Conservation (phyloP, 345 rosid species). For the Heritiera littoralis region DNA sequence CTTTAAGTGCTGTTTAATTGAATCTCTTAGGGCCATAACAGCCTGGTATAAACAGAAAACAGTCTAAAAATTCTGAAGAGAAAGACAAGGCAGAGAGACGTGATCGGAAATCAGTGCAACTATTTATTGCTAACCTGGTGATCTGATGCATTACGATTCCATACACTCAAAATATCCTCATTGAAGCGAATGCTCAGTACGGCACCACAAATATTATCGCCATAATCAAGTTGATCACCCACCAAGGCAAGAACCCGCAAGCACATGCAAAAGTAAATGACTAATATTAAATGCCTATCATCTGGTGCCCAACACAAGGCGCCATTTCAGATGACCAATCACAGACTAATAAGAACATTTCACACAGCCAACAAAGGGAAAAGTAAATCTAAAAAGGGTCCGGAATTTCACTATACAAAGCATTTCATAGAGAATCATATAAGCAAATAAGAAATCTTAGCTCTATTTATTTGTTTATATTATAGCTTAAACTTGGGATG, state of each 20-base stretch:
- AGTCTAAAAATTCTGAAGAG: neutral
- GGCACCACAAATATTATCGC: constrained; percentile 86
- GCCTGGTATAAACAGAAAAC: constrained; percentile 47
- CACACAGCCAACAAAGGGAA: neutral
- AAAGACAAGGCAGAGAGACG: neutral
- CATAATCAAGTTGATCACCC: constrained; percentile 86
- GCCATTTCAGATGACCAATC: neutral
- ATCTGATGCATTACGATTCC: constrained; percentile 94
- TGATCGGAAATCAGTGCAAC: neutral
- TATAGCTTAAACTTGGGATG: neutral
- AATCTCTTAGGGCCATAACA: constrained; percentile 87
- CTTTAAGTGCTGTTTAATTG: constrained; percentile 84
- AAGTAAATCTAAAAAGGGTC: neutral
- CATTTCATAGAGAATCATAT: neutral
- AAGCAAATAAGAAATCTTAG: neutral
- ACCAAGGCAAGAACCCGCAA: constrained; percentile 86
- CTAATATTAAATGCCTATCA: neutral
- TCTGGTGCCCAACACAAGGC: neutral
- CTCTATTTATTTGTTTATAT: neutral
- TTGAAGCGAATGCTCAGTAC: constrained; percentile 92
- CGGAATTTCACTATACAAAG: neutral
- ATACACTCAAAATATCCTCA: constrained; percentile 86
- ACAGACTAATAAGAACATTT: neutral
- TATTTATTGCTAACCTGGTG: constrained; percentile 57
- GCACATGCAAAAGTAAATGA: neutral